phyloP scores from a whole-genome alignment of 352 stramenopile species.

The Pythium chondricola region DNA sequence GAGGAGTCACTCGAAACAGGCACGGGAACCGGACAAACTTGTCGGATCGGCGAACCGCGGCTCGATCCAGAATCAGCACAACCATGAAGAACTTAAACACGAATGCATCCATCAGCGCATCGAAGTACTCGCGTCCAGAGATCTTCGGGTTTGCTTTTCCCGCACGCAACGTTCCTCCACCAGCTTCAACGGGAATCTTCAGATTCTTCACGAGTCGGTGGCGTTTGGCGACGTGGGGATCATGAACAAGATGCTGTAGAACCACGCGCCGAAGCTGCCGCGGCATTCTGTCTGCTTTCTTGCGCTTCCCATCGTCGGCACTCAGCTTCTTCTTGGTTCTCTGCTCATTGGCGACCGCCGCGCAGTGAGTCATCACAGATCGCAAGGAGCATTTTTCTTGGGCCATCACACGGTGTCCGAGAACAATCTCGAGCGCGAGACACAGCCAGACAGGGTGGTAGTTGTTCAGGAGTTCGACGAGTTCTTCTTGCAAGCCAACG shows the following conservation, averaged over 20 bases:
- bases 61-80: slow-evolving; percentile 90
- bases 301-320: slow-evolving; percentile 5
- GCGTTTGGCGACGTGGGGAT: slow-evolving; percentile 46
- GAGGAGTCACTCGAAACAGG: slow-evolving; percentile 74
- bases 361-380: slow-evolving; percentile 32
- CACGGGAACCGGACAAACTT: slow-evolving; percentile 81
- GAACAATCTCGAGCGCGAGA: slow-evolving; percentile 84
- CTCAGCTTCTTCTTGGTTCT: neutral
- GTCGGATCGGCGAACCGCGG: slow-evolving; percentile 65
- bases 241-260: slow-evolving; percentile 60
- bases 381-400: slow-evolving; percentile 53
- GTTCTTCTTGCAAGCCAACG: slow-evolving; percentile 80
- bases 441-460: slow-evolving; percentile 91
- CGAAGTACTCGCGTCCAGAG: slow-evolving; percentile 71
- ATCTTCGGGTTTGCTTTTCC: slow-evolving; percentile 64
- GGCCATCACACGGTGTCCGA: slow-evolving; percentile 51
- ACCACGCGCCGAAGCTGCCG: slow-evolving; percentile 48
- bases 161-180: slow-evolving; percentile 30
- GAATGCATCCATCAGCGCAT: slow-evolving; percentile 82
- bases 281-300: slow-evolving; percentile 29
- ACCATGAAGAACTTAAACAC: slow-evolving; percentile 91
- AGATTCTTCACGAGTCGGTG: slow-evolving; percentile 71
- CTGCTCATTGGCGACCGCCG: slow-evolving; percentile 5
- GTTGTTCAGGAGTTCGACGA: slow-evolving; percentile 83
- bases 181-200: slow-evolving; percentile 53